Percentiles rank a stretch among this genome's conserved stretches.
These are phyloP conservation scores for Prunus mira DNA, from an alignment of 306 rosid genomes.

Conservation along the genomic window DNA sequence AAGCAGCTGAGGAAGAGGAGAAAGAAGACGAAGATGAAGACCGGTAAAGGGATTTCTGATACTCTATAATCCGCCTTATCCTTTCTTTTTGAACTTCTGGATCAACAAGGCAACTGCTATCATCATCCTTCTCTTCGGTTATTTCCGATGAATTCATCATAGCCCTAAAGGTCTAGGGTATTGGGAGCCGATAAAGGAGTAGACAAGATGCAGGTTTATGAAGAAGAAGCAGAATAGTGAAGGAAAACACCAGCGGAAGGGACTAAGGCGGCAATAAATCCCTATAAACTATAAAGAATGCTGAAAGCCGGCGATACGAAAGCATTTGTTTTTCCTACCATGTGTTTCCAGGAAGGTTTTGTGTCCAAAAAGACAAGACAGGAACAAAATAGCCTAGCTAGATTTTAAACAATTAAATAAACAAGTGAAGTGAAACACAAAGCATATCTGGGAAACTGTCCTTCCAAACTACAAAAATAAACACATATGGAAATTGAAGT, in stretches of 20 bases:
- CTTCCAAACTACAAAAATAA: neutral
- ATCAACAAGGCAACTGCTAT: constrained; percentile 35
- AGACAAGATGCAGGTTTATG: constrained; percentile 6
- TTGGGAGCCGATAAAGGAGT: constrained; percentile 4
- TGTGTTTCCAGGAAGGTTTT: constrained; percentile 7
- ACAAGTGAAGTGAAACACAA: neutral
- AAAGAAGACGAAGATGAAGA: constrained; percentile 32
- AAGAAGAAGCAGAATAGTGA: constrained; percentile 21
- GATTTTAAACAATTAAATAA: neutral
- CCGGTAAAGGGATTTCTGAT: constrained; percentile 51
- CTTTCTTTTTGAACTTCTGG: constrained; percentile 47
- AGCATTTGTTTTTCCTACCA: constrained; percentile 15
- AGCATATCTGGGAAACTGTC: neutral
- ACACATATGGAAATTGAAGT: neutral
- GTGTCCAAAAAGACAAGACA: constrained; percentile 26
- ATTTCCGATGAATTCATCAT: constrained; percentile 43
- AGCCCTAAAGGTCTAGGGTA: constrained; percentile 3
- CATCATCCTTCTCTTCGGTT: constrained; percentile 55
- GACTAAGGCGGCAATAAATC: constrained; percentile 22
- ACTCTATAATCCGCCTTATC: constrained; percentile 47
- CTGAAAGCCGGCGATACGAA: constrained; percentile 49
- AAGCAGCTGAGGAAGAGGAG: constrained; percentile 33
- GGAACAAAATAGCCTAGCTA: neutral
- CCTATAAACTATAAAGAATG: constrained; percentile 9
- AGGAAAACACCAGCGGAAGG: constrained; percentile 20